A percentile compares a stretch with the other conserved stretches of the same genome.
Conservation (phyloP, 2,329 filamentous ascomycete species). For the Biscogniauxia sp. region DNA sequence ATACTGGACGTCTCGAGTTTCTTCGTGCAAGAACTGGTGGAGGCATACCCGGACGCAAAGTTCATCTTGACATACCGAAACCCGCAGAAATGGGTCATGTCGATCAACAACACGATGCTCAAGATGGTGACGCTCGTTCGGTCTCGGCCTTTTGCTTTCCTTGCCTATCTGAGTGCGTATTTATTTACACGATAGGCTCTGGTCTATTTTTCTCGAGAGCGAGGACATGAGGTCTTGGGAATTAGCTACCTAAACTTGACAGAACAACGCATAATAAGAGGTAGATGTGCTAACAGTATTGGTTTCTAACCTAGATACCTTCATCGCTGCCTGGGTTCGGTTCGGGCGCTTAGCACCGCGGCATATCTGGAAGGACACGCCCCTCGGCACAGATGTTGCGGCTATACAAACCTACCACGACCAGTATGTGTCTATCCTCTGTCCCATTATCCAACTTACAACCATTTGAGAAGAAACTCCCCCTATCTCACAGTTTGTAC, state of each 20-base stretch:
- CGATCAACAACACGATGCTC: not conserved
- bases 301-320: not conserved
- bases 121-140: not conserved
- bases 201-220: too few species aligned
- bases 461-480: too few species aligned
- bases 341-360: slow-evolving; percentile 1
- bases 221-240: too few species aligned
- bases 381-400: not conserved
- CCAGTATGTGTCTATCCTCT: not conserved
- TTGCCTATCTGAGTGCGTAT: not conserved
- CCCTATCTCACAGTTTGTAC: not conserved
- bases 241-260: too few species aligned
- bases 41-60: slow-evolving; percentile 8
- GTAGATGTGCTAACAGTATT: not conserved
- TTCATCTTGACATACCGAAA: slow-evolving; percentile 7
- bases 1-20: slow-evolving; percentile 6
- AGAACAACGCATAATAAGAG: too few species aligned
- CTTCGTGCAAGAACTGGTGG: slow-evolving; percentile 3
- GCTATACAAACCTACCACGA: slow-evolving; percentile 3
- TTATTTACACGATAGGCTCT: too few species aligned
- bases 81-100: slow-evolving; percentile 1
- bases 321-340: not conserved
- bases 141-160: not conserved
- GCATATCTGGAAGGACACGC: slow-evolving; percentile 2
- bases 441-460: too few species aligned